A percentile compares a stretch with the other conserved stretches of the same genome.
phyloP scores from a whole-genome alignment of 2,329 filamentous ascomycete species.

The Neofusicoccum sp. region DNA sequence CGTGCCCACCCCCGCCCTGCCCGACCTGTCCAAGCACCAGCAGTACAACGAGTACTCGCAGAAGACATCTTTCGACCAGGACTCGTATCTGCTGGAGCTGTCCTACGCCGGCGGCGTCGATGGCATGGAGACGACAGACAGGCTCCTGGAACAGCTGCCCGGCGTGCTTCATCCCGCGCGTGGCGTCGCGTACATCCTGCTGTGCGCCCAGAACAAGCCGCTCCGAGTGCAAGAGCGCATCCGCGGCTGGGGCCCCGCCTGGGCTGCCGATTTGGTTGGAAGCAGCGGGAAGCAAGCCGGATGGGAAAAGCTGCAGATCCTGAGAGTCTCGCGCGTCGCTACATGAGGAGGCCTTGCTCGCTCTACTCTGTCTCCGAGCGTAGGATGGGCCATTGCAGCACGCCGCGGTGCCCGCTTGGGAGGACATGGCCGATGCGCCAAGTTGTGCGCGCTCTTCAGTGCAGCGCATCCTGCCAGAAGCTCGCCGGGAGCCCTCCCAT shows the following conservation, averaged over 20 bases:
- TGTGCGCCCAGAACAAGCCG: slow-evolving; percentile 89
- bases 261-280: slow-evolving; percentile 76
- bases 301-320: slow-evolving; percentile 89
- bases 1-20: slow-evolving; percentile 79
- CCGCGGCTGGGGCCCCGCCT: slow-evolving; percentile 56
- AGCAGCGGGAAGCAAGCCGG: slow-evolving; percentile 83
- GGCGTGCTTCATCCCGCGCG: slow-evolving; percentile 57
- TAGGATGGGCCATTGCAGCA: no score
- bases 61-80: slow-evolving; percentile 63
- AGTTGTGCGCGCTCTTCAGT: no score
- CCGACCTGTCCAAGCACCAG: slow-evolving; percentile 48
- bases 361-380: no score
- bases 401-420: no score
- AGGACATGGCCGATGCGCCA: no score
- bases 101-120: slow-evolving; percentile 86
- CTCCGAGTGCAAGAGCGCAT: slow-evolving; percentile 67
- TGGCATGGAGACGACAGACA: slow-evolving; percentile 91
- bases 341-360: no score
- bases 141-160: slow-evolving; percentile 70
- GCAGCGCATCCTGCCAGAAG: no score
- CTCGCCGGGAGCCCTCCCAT: no score
- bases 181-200: slow-evolving; percentile 83
- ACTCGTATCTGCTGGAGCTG: slow-evolving; percentile 78
- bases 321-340: slow-evolving; percentile 70
- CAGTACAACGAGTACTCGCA: slow-evolving; percentile 24